Percentiles rank a stretch among this genome's conserved stretches.
Conservation (phyloP, 2,329 filamentous ascomycete genomes). For the Fusarium gaditjirri region DNA sequence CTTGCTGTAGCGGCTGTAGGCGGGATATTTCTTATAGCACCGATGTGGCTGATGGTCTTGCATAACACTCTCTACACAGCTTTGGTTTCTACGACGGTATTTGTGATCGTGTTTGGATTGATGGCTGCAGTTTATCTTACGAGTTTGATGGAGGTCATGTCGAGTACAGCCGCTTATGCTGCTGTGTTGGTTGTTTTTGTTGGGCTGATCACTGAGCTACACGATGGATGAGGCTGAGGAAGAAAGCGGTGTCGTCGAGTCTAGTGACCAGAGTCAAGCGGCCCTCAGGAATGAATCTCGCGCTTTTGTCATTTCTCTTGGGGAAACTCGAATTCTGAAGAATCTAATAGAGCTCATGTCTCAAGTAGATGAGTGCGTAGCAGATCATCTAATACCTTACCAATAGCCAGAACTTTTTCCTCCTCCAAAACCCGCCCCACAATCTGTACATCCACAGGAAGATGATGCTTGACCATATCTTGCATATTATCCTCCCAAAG, state of each 20-base stretch:
- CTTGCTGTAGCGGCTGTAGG: neutral
- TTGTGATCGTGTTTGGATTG: neutral
- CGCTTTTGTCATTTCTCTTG: neutral
- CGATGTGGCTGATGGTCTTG: slow-evolving; percentile 10
- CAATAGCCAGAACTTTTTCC: slow-evolving; percentile 26
- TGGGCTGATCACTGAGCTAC: neutral
- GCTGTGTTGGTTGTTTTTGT: neutral
- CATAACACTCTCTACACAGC: neutral
- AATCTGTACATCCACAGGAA: slow-evolving; percentile 28
- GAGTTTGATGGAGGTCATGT: neutral
- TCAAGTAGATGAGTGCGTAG: neutral
- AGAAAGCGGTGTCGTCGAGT: rapidly evolving
- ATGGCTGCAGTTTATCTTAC: neutral
- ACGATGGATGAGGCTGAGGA: neutral
- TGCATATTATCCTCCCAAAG: slow-evolving; percentile 15
- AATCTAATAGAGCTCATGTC: neutral
- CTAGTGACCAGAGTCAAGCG: neutral
- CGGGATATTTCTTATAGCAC: neutral
- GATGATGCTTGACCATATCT: neutral
- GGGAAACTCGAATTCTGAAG: neutral
- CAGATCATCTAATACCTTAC: slow-evolving; percentile 16
- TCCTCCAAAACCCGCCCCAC: slow-evolving; percentile 25
- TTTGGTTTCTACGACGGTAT: neutral
- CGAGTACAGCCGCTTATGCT: neutral
- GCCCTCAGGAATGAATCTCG: rapidly evolving